phyloP scores from a whole-genome alignment of 495 filamentous ascomycete species.

The Penicillium steckii region DNA sequence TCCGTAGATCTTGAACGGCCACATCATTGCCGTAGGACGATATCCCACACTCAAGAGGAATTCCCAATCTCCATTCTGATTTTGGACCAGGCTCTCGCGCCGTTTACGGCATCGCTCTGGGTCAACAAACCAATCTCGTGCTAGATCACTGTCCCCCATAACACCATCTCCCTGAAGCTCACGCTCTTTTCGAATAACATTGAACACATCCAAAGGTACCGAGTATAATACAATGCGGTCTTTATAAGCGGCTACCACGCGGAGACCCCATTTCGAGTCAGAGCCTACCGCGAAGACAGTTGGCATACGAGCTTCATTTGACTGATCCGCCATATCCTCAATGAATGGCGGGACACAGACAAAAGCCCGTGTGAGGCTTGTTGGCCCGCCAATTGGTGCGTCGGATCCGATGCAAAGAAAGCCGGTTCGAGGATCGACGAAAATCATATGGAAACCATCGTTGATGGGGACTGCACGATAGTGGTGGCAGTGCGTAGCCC shows the following conservation, averaged over 20 bases:
- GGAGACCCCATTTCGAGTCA: conserved; percentile 59
- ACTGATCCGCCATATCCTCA: conserved; percentile 30
- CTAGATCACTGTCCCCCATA: conserved; percentile 37
- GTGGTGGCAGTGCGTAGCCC: conserved; percentile 56
- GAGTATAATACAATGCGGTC: conserved; percentile 58
- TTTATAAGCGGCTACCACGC: conserved; percentile 61
- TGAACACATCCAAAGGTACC: conserved; percentile 61
- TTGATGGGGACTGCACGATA: conserved; percentile 67
- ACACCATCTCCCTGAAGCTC: conserved; percentile 32
- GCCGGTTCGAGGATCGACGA: conserved; percentile 61
- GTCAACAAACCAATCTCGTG: conserved; percentile 35
- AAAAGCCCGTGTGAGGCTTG: conserved; percentile 45
- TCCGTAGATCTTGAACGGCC: conserved; percentile 44
- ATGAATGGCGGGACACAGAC: conserved; percentile 39
- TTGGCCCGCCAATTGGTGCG: conserved; percentile 55
- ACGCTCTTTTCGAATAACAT: conserved; percentile 40
- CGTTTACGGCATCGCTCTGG: conserved; percentile 27
- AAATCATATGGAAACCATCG: conserved; percentile 68
- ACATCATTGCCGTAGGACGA: conserved; percentile 35
- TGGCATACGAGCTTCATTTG: conserved; percentile 41
- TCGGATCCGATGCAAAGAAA: conserved; percentile 66
- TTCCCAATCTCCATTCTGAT: conserved; percentile 42
- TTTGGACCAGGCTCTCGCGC: conserved; percentile 32
- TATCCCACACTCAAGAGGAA: conserved; percentile 38
- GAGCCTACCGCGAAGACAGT: conserved; percentile 57